Base-by-base conservation (phyloP, 176 grass and related monocot species). In the Coix lacrymajobi region DNA sequence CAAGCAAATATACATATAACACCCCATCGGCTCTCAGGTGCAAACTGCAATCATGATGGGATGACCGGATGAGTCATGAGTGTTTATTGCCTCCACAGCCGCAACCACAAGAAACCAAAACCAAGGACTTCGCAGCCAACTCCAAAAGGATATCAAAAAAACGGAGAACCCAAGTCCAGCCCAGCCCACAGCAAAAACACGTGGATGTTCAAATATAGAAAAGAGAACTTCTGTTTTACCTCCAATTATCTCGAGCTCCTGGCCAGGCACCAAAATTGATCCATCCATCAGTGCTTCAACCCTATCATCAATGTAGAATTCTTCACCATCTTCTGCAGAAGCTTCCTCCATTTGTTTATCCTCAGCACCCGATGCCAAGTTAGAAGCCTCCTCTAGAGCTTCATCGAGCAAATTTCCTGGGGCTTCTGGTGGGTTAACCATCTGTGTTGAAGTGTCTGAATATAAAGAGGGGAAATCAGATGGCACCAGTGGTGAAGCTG, bases 161-260 rank as follows among this genome's bases (percentile, higher is more conserved):
- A 81, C 25, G 8, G 43, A 63, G 60, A 81, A 80, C 8, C 31
- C 60, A 69, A 72, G 78, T 41, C 81, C n/a, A 73, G 80, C 79
- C 29, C 60, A 81, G 33, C 31, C 48, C 54, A 73, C 39, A 85
- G 71, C 40, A 46, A 39, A 52, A 81, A 56, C 64, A 71, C 62
- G 69, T 69, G 43, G 64, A 89, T 65, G 26, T 65, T 44, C 26
- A 22, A 37, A 70, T 72, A 37, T 45, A 72, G 82, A 20, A 25
- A 48, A 32, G 43, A 69, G 63, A 75, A 63, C 78, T 19, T 11
- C 36, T 16, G 60, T 91, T 88, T 92, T 90, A 99, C 96, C 96
- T 96, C 93, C 93, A 88, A 99, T 78, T 62, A 88, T 87, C 61
- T 85, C 89, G 66, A 99, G 91, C 87, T 99, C 96, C 61, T 79